phyloP scores from a whole-genome alignment of 495 filamentous ascomycete species.

The Penicillium salamii region DNA sequence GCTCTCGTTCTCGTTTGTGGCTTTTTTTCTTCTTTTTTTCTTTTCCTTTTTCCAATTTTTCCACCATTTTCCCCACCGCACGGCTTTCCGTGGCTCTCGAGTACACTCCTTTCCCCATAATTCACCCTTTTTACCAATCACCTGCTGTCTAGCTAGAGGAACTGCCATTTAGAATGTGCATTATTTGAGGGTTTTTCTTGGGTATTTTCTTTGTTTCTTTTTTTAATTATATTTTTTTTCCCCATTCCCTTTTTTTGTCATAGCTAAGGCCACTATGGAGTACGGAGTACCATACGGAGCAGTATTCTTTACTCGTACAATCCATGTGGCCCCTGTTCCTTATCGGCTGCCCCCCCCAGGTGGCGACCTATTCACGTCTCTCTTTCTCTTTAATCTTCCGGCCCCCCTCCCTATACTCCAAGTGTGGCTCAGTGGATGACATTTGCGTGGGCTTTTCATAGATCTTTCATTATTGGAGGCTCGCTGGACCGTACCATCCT shows the following conservation, averaged over 20 bases:
- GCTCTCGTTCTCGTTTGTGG: constrained; percentile 4
- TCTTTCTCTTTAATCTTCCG: constrained; percentile 19
- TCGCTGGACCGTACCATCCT: constrained; percentile 25
- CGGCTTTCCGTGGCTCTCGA: constrained; percentile 1
- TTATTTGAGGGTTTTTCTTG: background rate
- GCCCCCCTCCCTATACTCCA: constrained; percentile 2
- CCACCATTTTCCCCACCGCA: background rate
- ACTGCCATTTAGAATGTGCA: background rate
- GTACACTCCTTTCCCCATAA: constrained; percentile 5
- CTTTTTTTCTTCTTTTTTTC: background rate
- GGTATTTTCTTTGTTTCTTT: background rate
- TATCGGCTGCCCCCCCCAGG: constrained; percentile 23
- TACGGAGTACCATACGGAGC: too few relatives aligned
- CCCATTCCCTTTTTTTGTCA: too few relatives aligned
- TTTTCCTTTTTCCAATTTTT: background rate
- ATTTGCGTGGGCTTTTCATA: constrained; percentile 6
- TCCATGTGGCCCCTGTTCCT: constrained; percentile 22
- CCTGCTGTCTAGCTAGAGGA: constrained; percentile 1
- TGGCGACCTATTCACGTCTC: constrained; percentile 20
- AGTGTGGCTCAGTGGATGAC: constrained; percentile 26
- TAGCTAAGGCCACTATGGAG: too few relatives aligned
- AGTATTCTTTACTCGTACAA: too few relatives aligned
- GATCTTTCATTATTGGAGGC: constrained; percentile 23
- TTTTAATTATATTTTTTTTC: too few relatives aligned
- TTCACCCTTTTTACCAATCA: constrained; percentile 16